Conservation (phyloP, 2,329 filamentous ascomycete genomes). For the Colletotrichum graminicola region DNA sequence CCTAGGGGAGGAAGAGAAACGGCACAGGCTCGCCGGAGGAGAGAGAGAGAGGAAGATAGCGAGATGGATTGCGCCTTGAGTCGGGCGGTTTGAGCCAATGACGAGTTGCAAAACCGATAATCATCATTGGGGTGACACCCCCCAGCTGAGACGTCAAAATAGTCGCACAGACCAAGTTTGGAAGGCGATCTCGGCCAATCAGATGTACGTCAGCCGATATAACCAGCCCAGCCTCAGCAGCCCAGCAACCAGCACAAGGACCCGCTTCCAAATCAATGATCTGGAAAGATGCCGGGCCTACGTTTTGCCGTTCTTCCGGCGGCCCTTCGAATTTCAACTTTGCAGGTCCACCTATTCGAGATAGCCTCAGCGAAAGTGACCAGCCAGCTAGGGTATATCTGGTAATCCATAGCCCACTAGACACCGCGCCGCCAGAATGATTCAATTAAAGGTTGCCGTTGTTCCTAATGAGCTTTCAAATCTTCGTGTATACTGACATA, state of each 20-base stretch:
- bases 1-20: conserved; percentile 16
- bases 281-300: not conserved
- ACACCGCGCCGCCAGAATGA: conserved; percentile 73
- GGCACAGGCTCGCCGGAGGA: conserved; percentile 4
- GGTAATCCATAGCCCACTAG: conserved; percentile 28
- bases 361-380: conserved; percentile 32
- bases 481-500: not conserved
- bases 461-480: accelerated
- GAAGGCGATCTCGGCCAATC: conserved; percentile 19
- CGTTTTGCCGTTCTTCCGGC: conserved; percentile 2
- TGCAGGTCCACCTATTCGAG: conserved; percentile 37
- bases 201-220: not conserved
- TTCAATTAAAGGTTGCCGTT: conserved; percentile 83
- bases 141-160: conserved; percentile 41
- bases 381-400: conserved; percentile 23
- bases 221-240: conserved; percentile 11
- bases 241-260: conserved; percentile 1
- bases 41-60: conserved; percentile 12
- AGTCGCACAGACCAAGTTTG: conserved; percentile 36
- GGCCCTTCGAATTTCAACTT: conserved; percentile 29
- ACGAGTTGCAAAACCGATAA: conserved; percentile 24
- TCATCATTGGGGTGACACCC: conserved; percentile 26
- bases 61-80: conserved; percentile 32
- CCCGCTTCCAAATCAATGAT: not conserved
- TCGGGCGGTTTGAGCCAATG: conserved; percentile 9